Evolutionary conservation across 805 yeast genomes (phyloP).

Genomic region (Teunomyces panamensis): DNA sequence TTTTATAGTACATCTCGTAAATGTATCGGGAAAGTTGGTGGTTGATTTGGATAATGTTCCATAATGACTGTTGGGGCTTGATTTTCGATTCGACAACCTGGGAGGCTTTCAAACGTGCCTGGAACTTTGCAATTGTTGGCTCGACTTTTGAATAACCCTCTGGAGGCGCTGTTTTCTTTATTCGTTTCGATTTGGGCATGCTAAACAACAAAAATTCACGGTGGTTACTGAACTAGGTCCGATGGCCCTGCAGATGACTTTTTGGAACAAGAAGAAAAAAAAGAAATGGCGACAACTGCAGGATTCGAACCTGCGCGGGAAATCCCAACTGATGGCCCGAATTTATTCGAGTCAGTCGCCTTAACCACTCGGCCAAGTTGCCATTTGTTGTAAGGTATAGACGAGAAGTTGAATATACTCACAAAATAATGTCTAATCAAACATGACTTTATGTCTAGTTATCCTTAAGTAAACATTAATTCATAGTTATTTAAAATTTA

Average conservation of each 20-base stretch:
- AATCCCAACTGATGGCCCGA: slow-evolving; percentile 14
- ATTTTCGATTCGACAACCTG: slow-evolving; percentile 39
- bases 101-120: slow-evolving; percentile 52
- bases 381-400: slow-evolving; percentile 1
- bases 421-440: not conserved
- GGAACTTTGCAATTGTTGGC: slow-evolving; percentile 62
- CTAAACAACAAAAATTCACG: not conserved
- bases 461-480: no score
- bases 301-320: slow-evolving; percentile 18
- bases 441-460: no score
- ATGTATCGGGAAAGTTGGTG: slow-evolving; percentile 77
- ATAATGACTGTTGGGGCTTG: slow-evolving; percentile 54
- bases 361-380: slow-evolving; percentile 15
- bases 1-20: slow-evolving; percentile 68
- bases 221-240: not conserved
- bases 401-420: not conserved
- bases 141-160: slow-evolving; percentile 68
- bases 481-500: no score
- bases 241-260: not conserved
- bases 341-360: slow-evolving; percentile 14
- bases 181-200: slow-evolving; percentile 10
- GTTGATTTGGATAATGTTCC: slow-evolving; percentile 69
- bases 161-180: slow-evolving; percentile 48
- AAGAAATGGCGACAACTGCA: slow-evolving; percentile 13
- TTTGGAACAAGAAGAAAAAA: not conserved